Percentiles rank a stretch among this genome's conserved stretches.
Evolutionary conservation across 2,329 filamentous ascomycete species (phyloP).

Genomic region (Sporothrix phasma): DNA sequence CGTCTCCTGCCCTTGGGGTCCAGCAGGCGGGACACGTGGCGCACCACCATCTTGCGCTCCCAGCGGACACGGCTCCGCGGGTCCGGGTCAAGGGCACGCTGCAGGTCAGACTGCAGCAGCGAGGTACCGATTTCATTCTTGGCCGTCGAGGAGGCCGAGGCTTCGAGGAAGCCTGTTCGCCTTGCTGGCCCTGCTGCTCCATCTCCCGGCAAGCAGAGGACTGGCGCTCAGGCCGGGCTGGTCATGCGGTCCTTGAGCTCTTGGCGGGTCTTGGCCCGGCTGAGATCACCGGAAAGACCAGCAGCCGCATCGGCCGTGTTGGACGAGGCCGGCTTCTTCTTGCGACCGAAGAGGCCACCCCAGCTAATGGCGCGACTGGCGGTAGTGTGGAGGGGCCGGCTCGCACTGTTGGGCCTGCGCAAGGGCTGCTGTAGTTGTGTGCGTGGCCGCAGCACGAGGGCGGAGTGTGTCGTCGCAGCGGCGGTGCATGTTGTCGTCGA

Average conservation of each 20-base stretch:
- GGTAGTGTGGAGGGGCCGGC: constrained; percentile 16
- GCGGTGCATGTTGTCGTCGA: constrained; percentile 3
- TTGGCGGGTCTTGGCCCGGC: constrained; percentile 26
- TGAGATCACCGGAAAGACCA: constrained; percentile 21
- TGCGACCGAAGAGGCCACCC: constrained; percentile 20
- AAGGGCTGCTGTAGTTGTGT: neutral
- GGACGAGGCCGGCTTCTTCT: constrained; percentile 19
- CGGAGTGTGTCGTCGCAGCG: constrained; percentile 1
- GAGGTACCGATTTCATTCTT: constrained; percentile 24
- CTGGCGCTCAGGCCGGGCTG: constrained; percentile 35
- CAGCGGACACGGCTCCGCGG: constrained; percentile 61
- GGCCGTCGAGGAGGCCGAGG: neutral
- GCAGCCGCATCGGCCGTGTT: constrained; percentile 3
- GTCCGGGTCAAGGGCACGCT: constrained; percentile 61
- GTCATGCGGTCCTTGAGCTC: constrained; percentile 36
- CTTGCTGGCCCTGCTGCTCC: constrained; percentile 32
- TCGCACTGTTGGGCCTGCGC: neutral
- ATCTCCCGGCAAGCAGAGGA: constrained; percentile 56
- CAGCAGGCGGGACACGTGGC: constrained; percentile 58
- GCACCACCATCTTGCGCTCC: constrained; percentile 76
- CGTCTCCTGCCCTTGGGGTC: constrained; percentile 45
- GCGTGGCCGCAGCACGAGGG: constrained; percentile 1
- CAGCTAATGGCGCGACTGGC: constrained; percentile 14
- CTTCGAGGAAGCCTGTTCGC: constrained; percentile 6
- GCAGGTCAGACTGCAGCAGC: constrained; percentile 43